These are phyloP conservation scores for Choanephora cucurbitarum DNA, from an alignment of 371 early-diverging fungal species.

Conservation along the genomic window DNA sequence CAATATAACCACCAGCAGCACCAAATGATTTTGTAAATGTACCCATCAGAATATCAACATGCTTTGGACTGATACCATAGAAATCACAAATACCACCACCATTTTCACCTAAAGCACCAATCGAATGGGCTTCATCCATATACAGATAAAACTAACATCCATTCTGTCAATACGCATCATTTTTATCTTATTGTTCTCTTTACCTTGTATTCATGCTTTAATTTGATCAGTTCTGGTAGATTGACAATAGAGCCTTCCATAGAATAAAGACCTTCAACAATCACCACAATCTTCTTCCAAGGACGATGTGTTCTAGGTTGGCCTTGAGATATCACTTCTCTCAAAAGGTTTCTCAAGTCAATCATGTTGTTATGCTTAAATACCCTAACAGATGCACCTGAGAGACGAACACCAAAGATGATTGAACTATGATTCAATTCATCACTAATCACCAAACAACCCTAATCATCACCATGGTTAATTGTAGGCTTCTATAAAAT, in stretches of 20 bases:
- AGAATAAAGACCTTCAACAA: slow-evolving; percentile 98
- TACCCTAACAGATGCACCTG: slow-evolving; percentile 92
- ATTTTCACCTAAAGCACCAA: slow-evolving; percentile 93
- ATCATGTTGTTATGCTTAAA: slow-evolving; percentile 94
- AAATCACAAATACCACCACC: slow-evolving; percentile 97
- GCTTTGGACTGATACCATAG: slow-evolving; percentile 85
- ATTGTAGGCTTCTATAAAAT: slow-evolving; percentile 86
- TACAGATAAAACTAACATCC: slow-evolving; percentile 98
- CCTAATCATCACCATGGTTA: too few relatives aligned
- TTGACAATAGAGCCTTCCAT: slow-evolving; percentile 99
- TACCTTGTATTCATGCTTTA: slow-evolving; percentile 95
- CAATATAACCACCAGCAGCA: slow-evolving; percentile 98
- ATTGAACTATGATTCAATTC: slow-evolving; percentile 99
- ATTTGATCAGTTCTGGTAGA: slow-evolving; percentile 86
- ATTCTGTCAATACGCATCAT: background rate
- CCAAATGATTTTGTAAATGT: slow-evolving; percentile 99
- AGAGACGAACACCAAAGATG: slow-evolving; percentile 94
- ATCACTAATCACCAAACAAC: slow-evolving; percentile 95
- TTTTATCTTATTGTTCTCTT: slow-evolving; percentile 84
- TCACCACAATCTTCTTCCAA: slow-evolving; percentile 98
- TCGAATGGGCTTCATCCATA: slow-evolving; percentile 99
- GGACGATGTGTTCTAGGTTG: slow-evolving; percentile 98
- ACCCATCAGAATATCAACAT: slow-evolving; percentile 99
- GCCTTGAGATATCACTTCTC: slow-evolving; percentile 96
- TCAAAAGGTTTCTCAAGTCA: slow-evolving; percentile 85